phyloP scores from a whole-genome alignment of 768 basidiomycete species.

The Amanita jacksonii region DNA sequence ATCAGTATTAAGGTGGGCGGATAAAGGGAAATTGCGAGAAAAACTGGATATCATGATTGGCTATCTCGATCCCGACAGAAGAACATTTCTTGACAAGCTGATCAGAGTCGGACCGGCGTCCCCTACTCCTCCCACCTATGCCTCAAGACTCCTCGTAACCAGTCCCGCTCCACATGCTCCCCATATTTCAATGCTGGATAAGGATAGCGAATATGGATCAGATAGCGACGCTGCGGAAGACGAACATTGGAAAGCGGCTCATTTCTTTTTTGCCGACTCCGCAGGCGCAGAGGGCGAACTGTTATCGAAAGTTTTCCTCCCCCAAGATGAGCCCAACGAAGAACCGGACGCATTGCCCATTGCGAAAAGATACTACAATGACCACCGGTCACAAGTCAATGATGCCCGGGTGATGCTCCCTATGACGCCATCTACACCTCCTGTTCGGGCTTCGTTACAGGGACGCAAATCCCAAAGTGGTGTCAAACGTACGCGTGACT shows the following conservation, averaged over 20 bases:
- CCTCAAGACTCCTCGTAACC: constrained; percentile 21
- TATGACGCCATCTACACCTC: constrained; percentile 1
- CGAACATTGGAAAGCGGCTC: constrained; percentile 47
- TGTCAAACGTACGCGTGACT: not conserved
- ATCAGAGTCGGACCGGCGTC: not conserved
- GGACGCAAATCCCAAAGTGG: not conserved
- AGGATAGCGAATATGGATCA: constrained; percentile 25
- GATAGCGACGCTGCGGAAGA: constrained; percentile 32
- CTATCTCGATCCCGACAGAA: constrained; percentile 31
- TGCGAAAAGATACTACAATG: not conserved
- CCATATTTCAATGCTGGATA: constrained; percentile 1
- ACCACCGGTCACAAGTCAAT: too few relatives aligned
- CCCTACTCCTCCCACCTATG: not conserved
- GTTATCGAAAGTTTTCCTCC: constrained; percentile 10
- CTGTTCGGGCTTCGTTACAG: not conserved
- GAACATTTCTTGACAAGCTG: constrained; percentile 18
- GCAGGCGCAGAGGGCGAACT: not conserved
- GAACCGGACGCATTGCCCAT: not conserved
- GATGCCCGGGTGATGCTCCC: too few relatives aligned
- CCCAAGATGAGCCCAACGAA: constrained; percentile 8
- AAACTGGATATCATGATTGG: constrained; percentile 36
- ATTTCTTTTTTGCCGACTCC: constrained; percentile 37
- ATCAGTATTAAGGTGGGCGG: constrained; percentile 46
- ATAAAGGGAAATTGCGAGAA: constrained; percentile 31
- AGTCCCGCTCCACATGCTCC: not conserved